A percentile compares a stretch with the other conserved stretches of the same genome.
These are phyloP conservation scores for Rhizopus delemar DNA, from an alignment of 371 early-diverging fungal genomes.

Conservation along the genomic window DNA sequence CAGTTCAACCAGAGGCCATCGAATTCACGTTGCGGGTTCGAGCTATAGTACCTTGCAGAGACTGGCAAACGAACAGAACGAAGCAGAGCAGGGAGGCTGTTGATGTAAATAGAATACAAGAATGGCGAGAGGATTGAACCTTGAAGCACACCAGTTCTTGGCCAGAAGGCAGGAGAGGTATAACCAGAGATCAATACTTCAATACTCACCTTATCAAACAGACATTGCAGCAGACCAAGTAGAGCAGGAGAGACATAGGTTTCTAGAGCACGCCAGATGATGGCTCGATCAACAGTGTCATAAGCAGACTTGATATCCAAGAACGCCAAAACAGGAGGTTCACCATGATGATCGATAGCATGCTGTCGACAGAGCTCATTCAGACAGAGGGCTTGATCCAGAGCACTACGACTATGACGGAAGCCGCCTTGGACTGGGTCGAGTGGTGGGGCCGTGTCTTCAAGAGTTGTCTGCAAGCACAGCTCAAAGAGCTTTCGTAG, in stretches of 20 bases:
- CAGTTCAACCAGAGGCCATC: conserved; percentile 4
- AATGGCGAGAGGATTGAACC: conserved; percentile 23
- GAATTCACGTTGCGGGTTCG: not conserved
- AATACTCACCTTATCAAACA: conserved; percentile 15
- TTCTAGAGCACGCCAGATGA: conserved; percentile 15
- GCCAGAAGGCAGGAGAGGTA: conserved; percentile 12
- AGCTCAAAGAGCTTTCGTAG: conserved; percentile 27
- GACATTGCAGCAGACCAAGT: conserved; percentile 9
- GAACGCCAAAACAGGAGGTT: conserved; percentile 16
- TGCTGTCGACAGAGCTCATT: conserved; percentile 10
- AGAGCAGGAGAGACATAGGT: conserved; percentile 2
- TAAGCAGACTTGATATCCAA: conserved; percentile 25
- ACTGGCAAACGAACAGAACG: conserved; percentile 1
- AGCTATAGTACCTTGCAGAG: not conserved
- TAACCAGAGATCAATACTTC: conserved; percentile 2
- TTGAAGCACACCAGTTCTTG: conserved; percentile 19
- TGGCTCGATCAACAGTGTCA: conserved; percentile 19
- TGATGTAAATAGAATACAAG: conserved; percentile 25
- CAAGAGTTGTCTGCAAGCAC: conserved; percentile 4
- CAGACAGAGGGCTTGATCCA: conserved; percentile 34
- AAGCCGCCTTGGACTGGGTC: conserved; percentile 42
- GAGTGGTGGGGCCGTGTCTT: conserved; percentile 8
- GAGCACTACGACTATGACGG: conserved; percentile 21
- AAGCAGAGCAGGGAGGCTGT: conserved; percentile 6
- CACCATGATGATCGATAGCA: conserved; percentile 5